Evolutionary conservation across 805 yeast species (phyloP).

Genomic region (Saccharomyces eubayanus): DNA sequence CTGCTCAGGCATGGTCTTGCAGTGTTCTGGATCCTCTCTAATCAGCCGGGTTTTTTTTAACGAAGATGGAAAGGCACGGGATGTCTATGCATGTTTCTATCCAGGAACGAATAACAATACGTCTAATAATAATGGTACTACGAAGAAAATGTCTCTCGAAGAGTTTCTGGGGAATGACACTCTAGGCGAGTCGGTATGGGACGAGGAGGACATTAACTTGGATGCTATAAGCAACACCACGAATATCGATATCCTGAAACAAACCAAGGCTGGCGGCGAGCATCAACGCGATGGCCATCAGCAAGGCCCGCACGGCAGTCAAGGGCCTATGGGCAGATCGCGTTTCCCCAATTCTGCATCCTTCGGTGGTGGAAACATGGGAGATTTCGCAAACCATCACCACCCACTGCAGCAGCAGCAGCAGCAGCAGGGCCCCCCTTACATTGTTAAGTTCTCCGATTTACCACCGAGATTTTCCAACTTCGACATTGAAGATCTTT

Average conservation of each 20-base stretch:
- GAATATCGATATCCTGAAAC: slow-evolving; percentile 24
- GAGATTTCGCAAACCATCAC: slow-evolving; percentile 1
- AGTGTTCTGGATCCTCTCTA: neutral
- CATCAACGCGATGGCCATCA: slow-evolving; percentile 4
- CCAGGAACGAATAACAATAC: slow-evolving; percentile 1
- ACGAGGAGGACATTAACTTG: slow-evolving; percentile 29
- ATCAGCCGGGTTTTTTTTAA: neutral
- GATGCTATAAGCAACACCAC: slow-evolving; percentile 29
- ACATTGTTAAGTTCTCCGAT: slow-evolving; percentile 53
- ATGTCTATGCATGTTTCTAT: neutral
- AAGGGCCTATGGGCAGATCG: slow-evolving; percentile 2
- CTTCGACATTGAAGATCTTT: slow-evolving; percentile 47
- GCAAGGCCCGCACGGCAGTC: slow-evolving; percentile 10
- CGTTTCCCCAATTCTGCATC: neutral
- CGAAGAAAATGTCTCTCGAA: slow-evolving; percentile 39
- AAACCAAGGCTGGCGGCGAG: neutral
- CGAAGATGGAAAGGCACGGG: neutral
- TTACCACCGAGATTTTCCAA: slow-evolving; percentile 48
- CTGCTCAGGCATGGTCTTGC: neutral
- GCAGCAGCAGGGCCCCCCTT: slow-evolving; percentile 42
- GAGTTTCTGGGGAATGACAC: slow-evolving; percentile 39
- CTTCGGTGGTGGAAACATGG: neutral
- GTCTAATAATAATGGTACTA: slow-evolving; percentile 18
- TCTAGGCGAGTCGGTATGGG: slow-evolving; percentile 31
- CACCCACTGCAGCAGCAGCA: slow-evolving; percentile 1